phyloP scores from a whole-genome alignment of 345 rosid species.

The Gossypium sturtianum region DNA sequence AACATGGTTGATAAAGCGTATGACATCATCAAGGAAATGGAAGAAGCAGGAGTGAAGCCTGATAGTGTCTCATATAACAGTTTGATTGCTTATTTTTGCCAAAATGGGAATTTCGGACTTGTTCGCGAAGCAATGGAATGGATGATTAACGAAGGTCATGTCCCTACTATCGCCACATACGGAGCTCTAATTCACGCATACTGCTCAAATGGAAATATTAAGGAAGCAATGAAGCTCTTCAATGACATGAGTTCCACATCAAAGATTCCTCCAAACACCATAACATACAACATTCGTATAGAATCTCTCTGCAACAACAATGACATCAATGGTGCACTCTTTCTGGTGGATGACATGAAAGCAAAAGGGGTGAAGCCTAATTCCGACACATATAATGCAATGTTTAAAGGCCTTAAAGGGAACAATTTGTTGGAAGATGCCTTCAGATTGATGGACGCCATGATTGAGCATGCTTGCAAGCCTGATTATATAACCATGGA shows the following conservation, averaged over 20 bases:
- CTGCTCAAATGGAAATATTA: slow-evolving; percentile 40
- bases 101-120: slow-evolving; percentile 32
- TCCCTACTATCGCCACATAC: slow-evolving; percentile 54
- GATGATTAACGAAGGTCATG: slow-evolving; percentile 48
- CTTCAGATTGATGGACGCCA: slow-evolving; percentile 55
- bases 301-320: slow-evolving; percentile 43
- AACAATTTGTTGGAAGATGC: slow-evolving; percentile 41
- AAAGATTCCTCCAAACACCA: slow-evolving; percentile 52
- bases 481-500: slow-evolving; percentile 29
- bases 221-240: slow-evolving; percentile 63
- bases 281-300: slow-evolving; percentile 62
- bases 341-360: slow-evolving; percentile 61
- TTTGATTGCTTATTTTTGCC: slow-evolving; percentile 47
- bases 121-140: slow-evolving; percentile 35
- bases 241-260: slow-evolving; percentile 38
- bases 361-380: slow-evolving; percentile 49
- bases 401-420: slow-evolving; percentile 55
- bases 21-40: slow-evolving; percentile 60
- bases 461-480: slow-evolving; percentile 53
- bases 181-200: slow-evolving; percentile 56
- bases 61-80: slow-evolving; percentile 61
- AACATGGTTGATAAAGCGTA: slow-evolving; percentile 45
- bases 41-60: slow-evolving; percentile 41
- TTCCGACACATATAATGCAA: slow-evolving; percentile 57
- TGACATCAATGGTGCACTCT: slow-evolving; percentile 35